phyloP scores from a whole-genome alignment of 805 yeast species.

The Kregervanrija fluxuum region DNA sequence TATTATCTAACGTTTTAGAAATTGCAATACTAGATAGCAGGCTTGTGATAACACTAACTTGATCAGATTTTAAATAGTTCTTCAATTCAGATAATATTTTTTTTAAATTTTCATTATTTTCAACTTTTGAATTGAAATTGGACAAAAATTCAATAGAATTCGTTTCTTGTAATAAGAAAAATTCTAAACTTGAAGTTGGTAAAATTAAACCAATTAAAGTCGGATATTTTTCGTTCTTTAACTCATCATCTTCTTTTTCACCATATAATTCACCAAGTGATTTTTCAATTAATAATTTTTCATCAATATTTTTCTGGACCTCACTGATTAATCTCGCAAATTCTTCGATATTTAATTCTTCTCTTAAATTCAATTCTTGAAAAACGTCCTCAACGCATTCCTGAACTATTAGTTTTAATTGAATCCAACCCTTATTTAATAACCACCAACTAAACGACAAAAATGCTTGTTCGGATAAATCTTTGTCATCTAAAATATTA shows the following conservation, averaged over 20 bases:
- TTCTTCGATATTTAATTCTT: conserved; percentile 58
- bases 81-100: conserved; percentile 24
- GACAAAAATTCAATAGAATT: conserved; percentile 34
- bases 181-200: conserved; percentile 47
- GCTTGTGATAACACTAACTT: conserved; percentile 26
- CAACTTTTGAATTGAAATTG: conserved; percentile 19
- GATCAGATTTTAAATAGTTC: conserved; percentile 22
- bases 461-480: conserved; percentile 69
- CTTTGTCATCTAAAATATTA: conserved; percentile 30
- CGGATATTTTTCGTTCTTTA: not conserved
- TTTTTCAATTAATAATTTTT: conserved; percentile 3
- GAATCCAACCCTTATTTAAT: conserved; percentile 75
- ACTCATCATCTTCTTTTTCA: not conserved
- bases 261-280: too few species aligned
- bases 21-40: conserved; percentile 37
- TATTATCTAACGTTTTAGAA: conserved; percentile 40
- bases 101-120: conserved; percentile 22
- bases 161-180: conserved; percentile 48
- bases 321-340: conserved; percentile 40
- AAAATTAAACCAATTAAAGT: conserved; percentile 27
- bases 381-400: conserved; percentile 54
- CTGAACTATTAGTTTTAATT: conserved; percentile 46
- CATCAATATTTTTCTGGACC: conserved; percentile 26
- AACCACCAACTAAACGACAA: conserved; percentile 92
- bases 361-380: conserved; percentile 59